Evolutionary conservation across 192 early-diverging fungal genomes (phyloP), one percentile per base, ranked within the genome.

Genomic region (Coemansia sp.): DNA sequence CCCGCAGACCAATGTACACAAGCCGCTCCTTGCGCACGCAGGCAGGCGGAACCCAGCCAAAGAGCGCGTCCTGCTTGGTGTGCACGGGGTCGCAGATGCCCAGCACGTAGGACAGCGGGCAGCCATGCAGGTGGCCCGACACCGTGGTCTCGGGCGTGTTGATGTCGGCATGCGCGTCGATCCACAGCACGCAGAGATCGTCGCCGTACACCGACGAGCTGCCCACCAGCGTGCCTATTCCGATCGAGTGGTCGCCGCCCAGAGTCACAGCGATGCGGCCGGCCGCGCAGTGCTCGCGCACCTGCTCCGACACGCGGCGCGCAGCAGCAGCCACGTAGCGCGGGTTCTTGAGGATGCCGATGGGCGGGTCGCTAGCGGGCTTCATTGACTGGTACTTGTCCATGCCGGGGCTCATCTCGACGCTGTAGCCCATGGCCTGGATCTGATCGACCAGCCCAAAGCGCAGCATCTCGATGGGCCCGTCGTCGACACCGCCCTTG

Each of bases 1-100:
- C 95, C 58, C 95, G 86, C 46, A 98, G 79, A 36, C 93, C 95
- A 82, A 98, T 94, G 78, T 95, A 98, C 29, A 93, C 92, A 38
- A 98, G 75, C 30, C 87, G 83, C 47, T 88, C 78, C 26, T 81
- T 67, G 28, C 68, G 78, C 38, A 98, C 78, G 53, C 83, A 81
- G 4, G 32, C 46, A 20, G 87, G 84, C 46, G 83, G 80, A 38
- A 94, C 71, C 95, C 95, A 98, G 22, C 64, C 59, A 51, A 92
- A 94, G 37, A 53, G 64, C n/a, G 20, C 50, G 9, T 45, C 9
- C 9, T 72, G 72, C 25, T 85, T 54, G 10, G 36, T 11, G 33
- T 80, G 55, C n/a, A 77, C 81, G n/a, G n/a, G n/a, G n/a, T n/a
- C n/a, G 38, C 85, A 83, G 32, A 95, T 79, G 5, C 91, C 94